A percentile compares a stretch with the other conserved stretches of the same genome.
phyloP scores from a whole-genome alignment of 257 asterid genomes.

The Anisodus tanguticus region DNA sequence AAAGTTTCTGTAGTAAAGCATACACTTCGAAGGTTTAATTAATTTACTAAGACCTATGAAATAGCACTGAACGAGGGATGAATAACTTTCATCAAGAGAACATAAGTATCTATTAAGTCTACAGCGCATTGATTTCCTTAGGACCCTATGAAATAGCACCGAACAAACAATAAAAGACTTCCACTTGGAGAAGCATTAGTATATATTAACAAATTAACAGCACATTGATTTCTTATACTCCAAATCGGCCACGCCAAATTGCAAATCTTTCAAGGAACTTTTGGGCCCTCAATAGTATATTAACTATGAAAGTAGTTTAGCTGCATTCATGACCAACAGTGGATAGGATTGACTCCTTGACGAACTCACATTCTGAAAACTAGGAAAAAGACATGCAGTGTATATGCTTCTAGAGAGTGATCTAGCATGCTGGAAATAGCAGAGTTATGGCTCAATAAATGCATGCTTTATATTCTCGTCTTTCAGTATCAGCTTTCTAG shows the following conservation, averaged over 20 bases:
- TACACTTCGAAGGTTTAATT: not conserved
- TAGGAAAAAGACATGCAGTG: not conserved
- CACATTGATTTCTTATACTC: not conserved
- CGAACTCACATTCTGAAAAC: not conserved
- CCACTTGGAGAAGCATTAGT: not conserved
- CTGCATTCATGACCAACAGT: not conserved
- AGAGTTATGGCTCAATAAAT: conserved; percentile 17
- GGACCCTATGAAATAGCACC: not conserved
- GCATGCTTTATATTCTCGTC: conserved; percentile 5
- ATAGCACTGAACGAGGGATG: not conserved
- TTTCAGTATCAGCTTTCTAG: conserved; percentile 14
- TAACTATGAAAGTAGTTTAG: not conserved
- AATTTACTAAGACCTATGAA: conserved; percentile 11
- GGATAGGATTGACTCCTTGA: not conserved
- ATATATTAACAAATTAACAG: not conserved
- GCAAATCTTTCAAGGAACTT: not conserved
- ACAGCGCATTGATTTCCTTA: not conserved
- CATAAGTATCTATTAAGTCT: not conserved
- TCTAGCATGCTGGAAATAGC: not conserved
- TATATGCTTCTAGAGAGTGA: not conserved
- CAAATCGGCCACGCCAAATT: not conserved
- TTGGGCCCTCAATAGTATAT: not conserved
- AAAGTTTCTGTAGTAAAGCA: not conserved
- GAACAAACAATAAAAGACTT: conserved; percentile 1
- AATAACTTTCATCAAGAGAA: conserved; percentile 13